Conservation (phyloP, 805 yeast genomes). For the Saccharomycopsis oosterbeekiorum region DNA sequence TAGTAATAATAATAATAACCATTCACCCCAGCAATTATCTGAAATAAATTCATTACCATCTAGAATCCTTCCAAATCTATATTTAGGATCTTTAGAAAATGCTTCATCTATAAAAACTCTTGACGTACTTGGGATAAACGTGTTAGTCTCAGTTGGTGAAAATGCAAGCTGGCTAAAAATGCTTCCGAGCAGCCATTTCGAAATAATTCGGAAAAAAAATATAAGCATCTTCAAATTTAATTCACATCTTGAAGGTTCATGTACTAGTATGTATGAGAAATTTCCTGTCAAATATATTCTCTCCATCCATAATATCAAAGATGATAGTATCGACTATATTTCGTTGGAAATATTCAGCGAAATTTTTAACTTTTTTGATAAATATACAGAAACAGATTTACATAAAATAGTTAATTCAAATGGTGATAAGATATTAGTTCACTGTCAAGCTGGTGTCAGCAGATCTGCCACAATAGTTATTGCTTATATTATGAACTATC, state of each 20-base stretch:
- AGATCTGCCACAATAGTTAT: slow-evolving; percentile 92
- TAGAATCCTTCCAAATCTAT: slow-evolving; percentile 69
- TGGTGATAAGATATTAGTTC: slow-evolving; percentile 58
- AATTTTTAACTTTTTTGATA: slow-evolving; percentile 58
- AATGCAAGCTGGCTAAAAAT: slow-evolving; percentile 48
- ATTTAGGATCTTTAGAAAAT: slow-evolving; percentile 75
- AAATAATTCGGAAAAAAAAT: not conserved
- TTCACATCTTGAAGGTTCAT: not conserved
- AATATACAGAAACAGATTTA: slow-evolving; percentile 29
- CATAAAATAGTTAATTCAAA: slow-evolving; percentile 2
- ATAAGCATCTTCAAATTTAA: not conserved
- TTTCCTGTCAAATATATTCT: slow-evolving; percentile 22
- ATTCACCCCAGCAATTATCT: not conserved
- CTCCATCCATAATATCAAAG: slow-evolving; percentile 67
- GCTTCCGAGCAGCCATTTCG: slow-evolving; percentile 2
- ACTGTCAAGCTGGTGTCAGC: slow-evolving; percentile 93
- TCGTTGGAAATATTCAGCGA: slow-evolving; percentile 32
- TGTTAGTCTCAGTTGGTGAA: slow-evolving; percentile 85
- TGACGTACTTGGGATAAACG: slow-evolving; percentile 53
- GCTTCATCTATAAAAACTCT: slow-evolving; percentile 65
- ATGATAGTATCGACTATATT: slow-evolving; percentile 82
- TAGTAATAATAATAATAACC: not conserved
- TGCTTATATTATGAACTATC: slow-evolving; percentile 83
- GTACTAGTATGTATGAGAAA: not conserved
- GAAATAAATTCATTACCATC: slow-evolving; percentile 48